Base-by-base conservation (phyloP, 2,329 filamentous ascomycete species). In the Dactylonectria estremocensis region DNA sequence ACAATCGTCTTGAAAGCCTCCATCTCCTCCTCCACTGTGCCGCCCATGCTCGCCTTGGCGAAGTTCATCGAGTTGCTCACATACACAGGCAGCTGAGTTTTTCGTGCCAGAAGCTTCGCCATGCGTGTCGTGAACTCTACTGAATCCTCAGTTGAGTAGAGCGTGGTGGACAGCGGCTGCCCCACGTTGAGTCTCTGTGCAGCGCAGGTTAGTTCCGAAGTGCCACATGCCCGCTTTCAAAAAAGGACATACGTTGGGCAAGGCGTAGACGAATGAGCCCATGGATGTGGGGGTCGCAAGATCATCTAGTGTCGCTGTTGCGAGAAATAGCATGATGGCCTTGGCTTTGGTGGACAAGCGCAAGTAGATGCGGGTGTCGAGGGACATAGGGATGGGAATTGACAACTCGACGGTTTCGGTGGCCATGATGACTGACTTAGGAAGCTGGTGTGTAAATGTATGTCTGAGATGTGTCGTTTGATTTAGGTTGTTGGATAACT, bases 1-100 rank as follows among this genome's bases (percentile, higher is more conserved):
- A 95, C 90, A 46, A 97, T 90, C 70, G 87, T 88, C 76, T 89
- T 90, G 74, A 98, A 91, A 0, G 92, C 94, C 77, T 95, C 94
- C 90, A 98, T 95, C 83, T 98, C 95, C 84, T 98, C 96, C 78
- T 98, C 95, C 7, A 95, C 90, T 0, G 90, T 93, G 20, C 94
- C 92, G 10, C 94, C 94, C 75, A 95, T 88, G 2, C 91, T 92
- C 6, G 91, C 88, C 75, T 87, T 90, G 14, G 89, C 88, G 70
- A 98, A 90, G 72, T 91, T 94, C 75, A 97, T 90, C 37, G 95
- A 97, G 78, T 93, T 97, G 22, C 93, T 93, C 18, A 98, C 93
- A 79, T 98, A 98, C n/a, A 93, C 91, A 1, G 95, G 95, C 69
- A 90, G 88, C 35, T 87, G 84, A 31, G 91, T 88, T 73, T 89